These are phyloP conservation scores for Kwoniella sp. DNA, from an alignment of 768 basidiomycete species.

Conservation along the genomic window DNA sequence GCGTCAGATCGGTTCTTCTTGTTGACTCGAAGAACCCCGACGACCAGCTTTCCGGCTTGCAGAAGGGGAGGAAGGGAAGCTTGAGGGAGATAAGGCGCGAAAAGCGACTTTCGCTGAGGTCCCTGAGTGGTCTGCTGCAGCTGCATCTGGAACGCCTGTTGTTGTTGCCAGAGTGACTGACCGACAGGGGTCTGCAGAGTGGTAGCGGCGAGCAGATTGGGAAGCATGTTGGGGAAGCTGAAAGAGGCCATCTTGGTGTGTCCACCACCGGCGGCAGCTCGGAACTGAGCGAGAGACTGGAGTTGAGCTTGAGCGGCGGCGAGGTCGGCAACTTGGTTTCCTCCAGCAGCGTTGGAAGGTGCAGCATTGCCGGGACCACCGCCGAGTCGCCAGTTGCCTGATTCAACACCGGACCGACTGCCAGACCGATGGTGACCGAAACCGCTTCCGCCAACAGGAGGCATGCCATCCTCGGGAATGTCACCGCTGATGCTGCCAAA, in stretches of 20 bases:
- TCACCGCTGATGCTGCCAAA: conserved; percentile 64
- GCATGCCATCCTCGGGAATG: conserved; percentile 43
- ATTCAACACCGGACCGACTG: conserved; percentile 50
- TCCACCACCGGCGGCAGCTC: conserved; percentile 78
- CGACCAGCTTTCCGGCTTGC: conserved; percentile 94
- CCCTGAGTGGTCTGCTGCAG: conserved; percentile 81
- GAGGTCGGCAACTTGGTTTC: conserved; percentile 65
- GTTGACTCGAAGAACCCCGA: conserved; percentile 94
- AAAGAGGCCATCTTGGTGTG: conserved; percentile 97
- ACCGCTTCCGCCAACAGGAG: conserved; percentile 15
- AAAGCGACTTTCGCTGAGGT: conserved; percentile 95
- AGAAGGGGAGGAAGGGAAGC: conserved; percentile 94
- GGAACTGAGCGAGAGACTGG: conserved; percentile 93
- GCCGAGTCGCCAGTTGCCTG: conserved; percentile 82
- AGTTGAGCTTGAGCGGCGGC: conserved; percentile 97
- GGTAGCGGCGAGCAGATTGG: conserved; percentile 95
- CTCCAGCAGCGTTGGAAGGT: conserved; percentile 18
- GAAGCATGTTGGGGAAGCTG: conserved; percentile 96
- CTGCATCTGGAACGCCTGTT: conserved; percentile 91
- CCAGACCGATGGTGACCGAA: conserved; percentile 48
- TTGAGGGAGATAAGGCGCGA: conserved; percentile 97
- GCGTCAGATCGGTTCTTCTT: conserved; percentile 98
- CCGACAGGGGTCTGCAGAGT: conserved; percentile 77
- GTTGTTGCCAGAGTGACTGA: conserved; percentile 82
- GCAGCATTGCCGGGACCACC: conserved; percentile 54